Conservation (phyloP, 169 alveolate genomes). For the Perkinsus olseni region DNA sequence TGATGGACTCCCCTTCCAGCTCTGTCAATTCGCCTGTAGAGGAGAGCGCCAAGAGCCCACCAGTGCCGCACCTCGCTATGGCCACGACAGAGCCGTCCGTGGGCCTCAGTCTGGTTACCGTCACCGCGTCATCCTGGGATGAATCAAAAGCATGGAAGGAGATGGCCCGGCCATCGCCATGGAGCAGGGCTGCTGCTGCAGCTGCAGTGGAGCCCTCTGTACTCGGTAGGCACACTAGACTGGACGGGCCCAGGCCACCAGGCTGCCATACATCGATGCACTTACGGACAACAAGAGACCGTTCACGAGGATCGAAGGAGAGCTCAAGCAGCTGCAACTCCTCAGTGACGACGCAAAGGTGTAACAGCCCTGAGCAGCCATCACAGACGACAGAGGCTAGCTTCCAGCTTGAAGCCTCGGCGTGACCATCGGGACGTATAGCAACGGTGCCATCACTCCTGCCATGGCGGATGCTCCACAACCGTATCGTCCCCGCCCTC, state of each 20-base stretch:
- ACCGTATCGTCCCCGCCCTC: background rate
- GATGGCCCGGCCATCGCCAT: background rate
- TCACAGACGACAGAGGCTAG: background rate
- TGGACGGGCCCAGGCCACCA: background rate
- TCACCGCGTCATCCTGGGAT: background rate
- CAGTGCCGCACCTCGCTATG: background rate
- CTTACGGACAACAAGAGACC: background rate
- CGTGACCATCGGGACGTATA: background rate
- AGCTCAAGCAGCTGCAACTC: background rate
- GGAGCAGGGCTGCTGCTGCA: background rate
- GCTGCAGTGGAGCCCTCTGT: background rate
- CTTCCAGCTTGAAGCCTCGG: background rate
- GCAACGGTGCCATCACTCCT: background rate
- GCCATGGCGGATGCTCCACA: background rate
- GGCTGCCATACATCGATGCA: background rate
- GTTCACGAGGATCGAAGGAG: background rate
- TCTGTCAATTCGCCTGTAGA: background rate
- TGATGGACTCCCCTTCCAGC: background rate
- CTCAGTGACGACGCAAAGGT: background rate
- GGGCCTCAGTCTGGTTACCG: background rate
- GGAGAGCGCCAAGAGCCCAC: background rate
- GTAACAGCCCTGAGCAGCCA: background rate
- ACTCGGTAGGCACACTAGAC: background rate
- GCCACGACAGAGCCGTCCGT: background rate
- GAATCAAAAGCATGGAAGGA: background rate